Evolutionary conservation across 1,284 basidiomycete species (phyloP), one percentile per base, ranked within the genome.

Genomic region (Sanghuangporus baumii): DNA sequence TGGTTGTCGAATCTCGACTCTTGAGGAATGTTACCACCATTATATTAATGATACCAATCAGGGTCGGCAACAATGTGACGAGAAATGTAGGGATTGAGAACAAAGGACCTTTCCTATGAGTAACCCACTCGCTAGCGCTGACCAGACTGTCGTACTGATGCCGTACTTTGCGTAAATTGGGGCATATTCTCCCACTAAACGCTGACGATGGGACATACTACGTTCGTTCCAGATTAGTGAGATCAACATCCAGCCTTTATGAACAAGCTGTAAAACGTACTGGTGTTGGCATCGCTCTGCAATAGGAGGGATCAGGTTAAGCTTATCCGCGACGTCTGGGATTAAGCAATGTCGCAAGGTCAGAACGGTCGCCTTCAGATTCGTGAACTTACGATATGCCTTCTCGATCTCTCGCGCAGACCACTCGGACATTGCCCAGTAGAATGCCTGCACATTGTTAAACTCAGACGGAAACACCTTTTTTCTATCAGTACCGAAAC

Each of bases 371-470:
- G 43, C 7, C 34, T 31, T n/a, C 23, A 20, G 31, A 31, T n/a
- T 46, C 16, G 23, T 18, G 37, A 36, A 79, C 81, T 59, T 69
- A 85, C 83, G 83, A 71, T 83, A 78, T 0, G 89, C 89, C 71
- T 91, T 88, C 72, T 88, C 85, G 62, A 92, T 86, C 67, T 90
- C 81, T 26, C 76, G 74, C 0, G 90, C 89, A 51, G 81, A 82
- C 92, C 92, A 94, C 71, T 93, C 91, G 1, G 88, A 91, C 0
- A 89, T 92, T 50, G 83, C 80, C 87, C 88, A 89, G 71, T 88
- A 88, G 73, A 83, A 86, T 48, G 86, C 85, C 83, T 84, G 67
- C 62, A 61, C 18, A 43, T 57, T 61, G 34, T 59, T 23, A 34
- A 36, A 60, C 40, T 12, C 34, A 16, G 20, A 34, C 37, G 18